These are phyloP conservation scores for Skeletonema grethae DNA, from an alignment of 108 stramenopile species.

Conservation along the genomic window DNA sequence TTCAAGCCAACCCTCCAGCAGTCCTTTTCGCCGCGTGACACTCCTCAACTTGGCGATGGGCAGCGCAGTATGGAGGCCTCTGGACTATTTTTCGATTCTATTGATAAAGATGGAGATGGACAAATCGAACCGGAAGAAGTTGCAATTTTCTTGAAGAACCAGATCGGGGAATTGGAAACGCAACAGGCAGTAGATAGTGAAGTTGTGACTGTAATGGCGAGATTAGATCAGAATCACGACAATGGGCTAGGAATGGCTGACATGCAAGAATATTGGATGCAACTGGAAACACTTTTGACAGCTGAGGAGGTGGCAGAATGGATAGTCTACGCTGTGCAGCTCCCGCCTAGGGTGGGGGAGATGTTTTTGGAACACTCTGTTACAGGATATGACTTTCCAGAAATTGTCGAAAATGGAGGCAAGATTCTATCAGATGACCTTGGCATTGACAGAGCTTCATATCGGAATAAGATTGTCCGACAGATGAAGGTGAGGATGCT, in stretches of 20 bases:
- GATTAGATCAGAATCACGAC: conserved; percentile 38
- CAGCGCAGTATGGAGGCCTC: conserved; percentile 27
- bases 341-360: conserved; percentile 56
- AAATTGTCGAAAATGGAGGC: conserved; percentile 60
- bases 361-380: conserved; percentile 56
- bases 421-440: conserved; percentile 50
- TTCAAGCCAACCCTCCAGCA: background rate
- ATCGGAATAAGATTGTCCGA: conserved; percentile 45
- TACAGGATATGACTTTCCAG: conserved; percentile 71
- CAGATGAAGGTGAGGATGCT: conserved; percentile 53
- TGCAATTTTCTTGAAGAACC: conserved; percentile 31
- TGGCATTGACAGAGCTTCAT: conserved; percentile 48
- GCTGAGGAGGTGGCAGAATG: conserved; percentile 65
- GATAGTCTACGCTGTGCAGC: conserved; percentile 63
- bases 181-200: conserved; percentile 28
- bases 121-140: conserved; percentile 33
- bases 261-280: conserved; percentile 47
- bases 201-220: conserved; percentile 42
- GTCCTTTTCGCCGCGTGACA: background rate
- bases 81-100: conserved; percentile 39
- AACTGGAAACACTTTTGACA: conserved; percentile 59
- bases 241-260: conserved; percentile 47
- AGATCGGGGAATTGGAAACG: conserved; percentile 50
- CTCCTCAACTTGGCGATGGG: conserved; percentile 36
- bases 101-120: conserved; percentile 43